These are phyloP conservation scores for Lodderomyces orthopsilosis DNA, from an alignment of 1,139 yeast species.

Conservation along the genomic window DNA sequence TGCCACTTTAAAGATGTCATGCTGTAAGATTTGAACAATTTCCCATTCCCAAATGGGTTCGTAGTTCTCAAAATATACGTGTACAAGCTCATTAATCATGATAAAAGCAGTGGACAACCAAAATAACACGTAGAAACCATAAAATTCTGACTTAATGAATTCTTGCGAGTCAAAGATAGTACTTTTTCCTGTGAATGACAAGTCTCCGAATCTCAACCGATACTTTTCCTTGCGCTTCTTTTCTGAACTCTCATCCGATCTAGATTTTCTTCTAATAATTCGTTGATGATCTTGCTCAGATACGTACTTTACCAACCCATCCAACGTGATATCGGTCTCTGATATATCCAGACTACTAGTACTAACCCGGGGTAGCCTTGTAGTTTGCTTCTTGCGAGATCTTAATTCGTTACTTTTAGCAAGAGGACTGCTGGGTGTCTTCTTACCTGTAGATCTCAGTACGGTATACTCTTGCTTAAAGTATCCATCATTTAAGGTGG, in stretches of 20 bases:
- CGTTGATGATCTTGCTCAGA: conserved; percentile 3
- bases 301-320: conserved; percentile 4
- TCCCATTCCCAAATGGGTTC: conserved; percentile 42
- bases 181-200: conserved; percentile 21
- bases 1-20: conserved; percentile 62
- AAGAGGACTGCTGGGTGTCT: not conserved
- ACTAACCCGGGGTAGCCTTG: not conserved
- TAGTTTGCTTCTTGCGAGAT: not conserved
- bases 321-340: conserved; percentile 6
- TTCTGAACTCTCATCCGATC: not conserved
- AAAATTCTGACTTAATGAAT: conserved; percentile 45
- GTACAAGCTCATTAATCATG: conserved; percentile 47
- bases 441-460: not conserved
- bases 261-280: not conserved
- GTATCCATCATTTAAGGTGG: not conserved
- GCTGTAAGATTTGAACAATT: conserved; percentile 47
- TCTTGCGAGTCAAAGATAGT: conserved; percentile 50
- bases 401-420: not conserved
- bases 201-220: conserved; percentile 15
- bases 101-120: conserved; percentile 65
- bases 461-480: not conserved
- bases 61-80: conserved; percentile 31
- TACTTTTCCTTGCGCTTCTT: conserved; percentile 8
- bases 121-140: conserved; percentile 64
- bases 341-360: conserved; percentile 1